Base-by-base conservation (phyloP, 768 basidiomycete genomes). In the Psilocybe subaeruginosa region DNA sequence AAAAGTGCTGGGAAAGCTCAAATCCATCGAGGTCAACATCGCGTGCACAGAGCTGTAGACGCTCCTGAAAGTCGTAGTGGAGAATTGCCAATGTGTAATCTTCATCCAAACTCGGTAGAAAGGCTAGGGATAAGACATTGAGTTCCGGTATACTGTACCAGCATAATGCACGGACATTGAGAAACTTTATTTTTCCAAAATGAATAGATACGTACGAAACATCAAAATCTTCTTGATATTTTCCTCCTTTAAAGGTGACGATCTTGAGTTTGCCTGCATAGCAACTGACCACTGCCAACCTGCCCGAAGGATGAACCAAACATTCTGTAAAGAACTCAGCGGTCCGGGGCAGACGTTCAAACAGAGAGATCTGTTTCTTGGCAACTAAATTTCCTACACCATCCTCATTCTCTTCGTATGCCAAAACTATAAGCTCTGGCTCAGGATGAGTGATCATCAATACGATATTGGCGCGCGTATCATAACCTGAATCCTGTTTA, bases 361-460 rank as follows among this genome's bases (percentile, higher is more conserved):
- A 77, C 29, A 95, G 74, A 16, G 83, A 74, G 4, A 90, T 68
- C 35, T 78, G 75, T 52, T 82, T 81, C 17, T 75, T 80, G 11
- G 73, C 68, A 2, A 65, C 70, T 14, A 91, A 72, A 33, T 70
- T 70, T 17, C 75, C 76, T 45, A 61, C 68, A 11, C 72, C 76
- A 16, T 57, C 65, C 56, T 69, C 70, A 35, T 77, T 70, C 39
- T 79, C 76, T 2, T 72, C 71, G 68, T 87, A 90, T 3, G 76
- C 70, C 43, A 94, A 76, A 64, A 92, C 78, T 37, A 93, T 72
- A 11, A 93, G 78, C 61, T 87, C 85, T 8, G 92, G 89, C 35
- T 90, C 85, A 1, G 92, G 91, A 66, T 92, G 91, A 61, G 90
- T 90, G 0, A 89, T 82, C 69, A 93, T 79, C 33, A 92, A 79